Base-by-base conservation (phyloP, 139 green algal genomes). In the Trebouxia sp. region DNA sequence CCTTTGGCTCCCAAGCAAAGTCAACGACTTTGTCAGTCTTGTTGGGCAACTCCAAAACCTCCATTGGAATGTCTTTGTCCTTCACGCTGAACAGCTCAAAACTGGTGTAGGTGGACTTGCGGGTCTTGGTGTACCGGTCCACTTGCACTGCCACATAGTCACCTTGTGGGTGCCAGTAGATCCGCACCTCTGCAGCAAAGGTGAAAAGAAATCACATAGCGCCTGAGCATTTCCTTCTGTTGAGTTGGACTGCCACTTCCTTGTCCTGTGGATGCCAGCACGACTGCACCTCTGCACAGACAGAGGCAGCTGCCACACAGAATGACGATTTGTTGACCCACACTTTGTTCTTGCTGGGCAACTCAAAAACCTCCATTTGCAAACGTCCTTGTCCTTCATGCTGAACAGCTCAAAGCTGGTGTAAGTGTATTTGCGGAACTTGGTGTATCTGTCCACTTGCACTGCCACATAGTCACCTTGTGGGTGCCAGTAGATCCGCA, bases 111-210 rank as follows among this genome's bases (percentile, higher is more conserved):
- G 91, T 98, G 83, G 70, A 94, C 90, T 99, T 99, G 82, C 95
- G 94, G 51, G 96, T 98, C 91, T 99, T 99, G 83, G 96, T 99
- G 89, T 92, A 97, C 47, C 94, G 92, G 80, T 97, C 92, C 50
- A 99, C 96, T 88, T 96, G 91, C 32, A 98, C 92, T 22, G 96
- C 97, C 55, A 99, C 88, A 92, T 97, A 99, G 82, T 97, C 92
- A 69, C 97, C 96, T 83, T 97, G 90, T 8, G 92, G 93, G 83
- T 99, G 97, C 97, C 97, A 99, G 91, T 89, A 95, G 87, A 99
- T 94, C 70, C 89, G 86, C n/a, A 97, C 88, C 78, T 95, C 94
- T 92, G 87, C 84, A 67, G 17, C 41, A n/a, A 56, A 35, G 20
- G 28, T 62, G 50, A n/a, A 62, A n/a, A 62, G 50, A 15, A 62